Evolutionary conservation across 1,139 yeast genomes (phyloP).

Genomic region (Candida sojae): DNA sequence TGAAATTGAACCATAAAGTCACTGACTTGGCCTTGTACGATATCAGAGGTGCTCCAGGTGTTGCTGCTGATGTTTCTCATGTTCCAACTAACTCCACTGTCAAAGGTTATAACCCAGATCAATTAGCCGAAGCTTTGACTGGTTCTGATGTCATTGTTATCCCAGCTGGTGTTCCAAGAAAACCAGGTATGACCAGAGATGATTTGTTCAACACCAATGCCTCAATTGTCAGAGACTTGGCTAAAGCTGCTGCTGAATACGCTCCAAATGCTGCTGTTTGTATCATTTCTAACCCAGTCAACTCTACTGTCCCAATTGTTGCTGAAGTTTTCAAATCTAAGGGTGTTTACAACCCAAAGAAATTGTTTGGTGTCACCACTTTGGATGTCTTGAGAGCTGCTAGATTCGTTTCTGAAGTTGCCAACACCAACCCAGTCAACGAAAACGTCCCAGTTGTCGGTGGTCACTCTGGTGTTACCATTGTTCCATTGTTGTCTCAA

Average conservation of each 20-base stretch:
- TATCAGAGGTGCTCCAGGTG: slow-evolving; percentile 89
- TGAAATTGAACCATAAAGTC: slow-evolving; percentile 64
- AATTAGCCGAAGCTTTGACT: slow-evolving; percentile 60
- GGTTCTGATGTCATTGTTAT: slow-evolving; percentile 80
- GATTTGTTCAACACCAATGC: slow-evolving; percentile 94
- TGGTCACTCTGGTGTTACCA: slow-evolving; percentile 96
- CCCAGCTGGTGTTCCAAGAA: slow-evolving; percentile 97
- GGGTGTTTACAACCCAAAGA: slow-evolving; percentile 76
- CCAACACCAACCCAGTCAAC: slow-evolving; percentile 55
- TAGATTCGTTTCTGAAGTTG: slow-evolving; percentile 68
- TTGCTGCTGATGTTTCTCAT: slow-evolving; percentile 89
- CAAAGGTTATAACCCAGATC: slow-evolving; percentile 67
- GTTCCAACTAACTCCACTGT: slow-evolving; percentile 80
- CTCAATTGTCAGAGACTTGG: slow-evolving; percentile 81
- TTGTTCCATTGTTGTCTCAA: slow-evolving; percentile 83
- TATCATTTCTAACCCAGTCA: slow-evolving; percentile 92
- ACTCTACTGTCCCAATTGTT: slow-evolving; percentile 92
- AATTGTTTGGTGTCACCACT: slow-evolving; percentile 90
- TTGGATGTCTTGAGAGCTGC: slow-evolving; percentile 89
- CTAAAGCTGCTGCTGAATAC: slow-evolving; percentile 72
- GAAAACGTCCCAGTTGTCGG: slow-evolving; percentile 85
- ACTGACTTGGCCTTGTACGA: slow-evolving; percentile 80
- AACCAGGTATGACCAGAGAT: slow-evolving; percentile 98
- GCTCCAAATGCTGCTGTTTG: slow-evolving; percentile 76
- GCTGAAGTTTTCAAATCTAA: slow-evolving; percentile 79